These are phyloP conservation scores for Tylopilus felleus DNA, from an alignment of 768 basidiomycete species.

Conservation along the genomic window DNA sequence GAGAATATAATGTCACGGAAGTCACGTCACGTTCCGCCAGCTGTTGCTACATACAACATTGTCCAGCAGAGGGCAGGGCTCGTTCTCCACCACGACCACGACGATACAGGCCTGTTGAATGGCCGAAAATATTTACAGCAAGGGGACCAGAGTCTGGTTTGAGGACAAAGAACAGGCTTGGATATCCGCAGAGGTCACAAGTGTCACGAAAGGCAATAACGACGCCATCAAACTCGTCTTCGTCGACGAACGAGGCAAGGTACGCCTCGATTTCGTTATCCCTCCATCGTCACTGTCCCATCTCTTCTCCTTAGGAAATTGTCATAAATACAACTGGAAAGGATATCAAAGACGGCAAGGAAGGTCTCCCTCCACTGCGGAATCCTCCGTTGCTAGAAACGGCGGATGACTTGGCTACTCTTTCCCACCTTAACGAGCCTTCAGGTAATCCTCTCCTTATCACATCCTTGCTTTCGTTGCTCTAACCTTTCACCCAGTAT, in stretches of 20 bases:
- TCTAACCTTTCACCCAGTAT: slow-evolving; percentile 47
- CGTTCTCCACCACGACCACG: slow-evolving; percentile 19
- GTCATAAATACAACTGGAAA: slow-evolving; percentile 74
- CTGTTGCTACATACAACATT: not conserved
- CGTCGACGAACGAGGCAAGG: slow-evolving; percentile 91
- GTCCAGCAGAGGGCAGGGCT: not conserved
- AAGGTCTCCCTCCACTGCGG: slow-evolving; percentile 84
- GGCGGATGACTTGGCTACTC: slow-evolving; percentile 95
- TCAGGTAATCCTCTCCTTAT: slow-evolving; percentile 58
- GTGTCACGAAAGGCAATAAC: slow-evolving; percentile 58
- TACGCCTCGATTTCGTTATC: slow-evolving; percentile 32
- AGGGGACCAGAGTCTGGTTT: slow-evolving; percentile 89
- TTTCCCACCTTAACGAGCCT: slow-evolving; percentile 97
- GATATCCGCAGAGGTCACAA: slow-evolving; percentile 83
- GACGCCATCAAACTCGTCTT: slow-evolving; percentile 82
- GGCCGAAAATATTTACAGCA: slow-evolving; percentile 92
- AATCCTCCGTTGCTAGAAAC: slow-evolving; percentile 97
- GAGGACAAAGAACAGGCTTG: slow-evolving; percentile 93
- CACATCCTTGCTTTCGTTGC: not conserved
- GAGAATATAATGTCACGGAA: slow-evolving; percentile 18
- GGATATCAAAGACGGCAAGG: slow-evolving; percentile 76
- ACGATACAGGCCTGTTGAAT: slow-evolving; percentile 53
- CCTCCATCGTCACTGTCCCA: not conserved
- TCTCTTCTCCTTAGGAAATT: slow-evolving; percentile 54
- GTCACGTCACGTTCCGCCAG: slow-evolving; percentile 25